Conservation (phyloP, 257 asterid species). For the Nicotiana knightiana region DNA sequence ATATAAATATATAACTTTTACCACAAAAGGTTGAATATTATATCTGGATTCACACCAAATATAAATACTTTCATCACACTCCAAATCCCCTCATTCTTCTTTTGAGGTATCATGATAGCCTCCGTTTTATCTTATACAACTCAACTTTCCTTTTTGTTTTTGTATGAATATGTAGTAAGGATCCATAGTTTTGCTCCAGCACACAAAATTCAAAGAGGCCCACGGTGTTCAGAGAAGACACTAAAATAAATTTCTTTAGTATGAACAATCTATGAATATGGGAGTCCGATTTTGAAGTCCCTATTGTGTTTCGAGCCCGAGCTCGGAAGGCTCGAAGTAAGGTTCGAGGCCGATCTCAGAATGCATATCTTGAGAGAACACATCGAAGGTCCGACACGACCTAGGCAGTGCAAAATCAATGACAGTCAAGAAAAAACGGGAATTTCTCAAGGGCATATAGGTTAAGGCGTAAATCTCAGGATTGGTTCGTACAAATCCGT, state of each 20-base stretch:
- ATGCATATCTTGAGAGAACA: too few species aligned
- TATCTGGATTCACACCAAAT: background rate
- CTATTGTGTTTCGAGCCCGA: too few species aligned
- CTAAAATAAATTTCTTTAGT: background rate
- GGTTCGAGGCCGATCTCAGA: too few species aligned
- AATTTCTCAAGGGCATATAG: too few species aligned
- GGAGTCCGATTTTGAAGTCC: too few species aligned
- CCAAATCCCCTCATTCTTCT: background rate
- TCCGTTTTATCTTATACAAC: background rate
- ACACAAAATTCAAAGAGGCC: background rate
- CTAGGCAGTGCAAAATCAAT: too few species aligned
- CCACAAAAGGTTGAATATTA: background rate
- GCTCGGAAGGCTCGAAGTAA: too few species aligned
- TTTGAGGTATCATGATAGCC: background rate
- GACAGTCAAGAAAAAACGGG: too few species aligned
- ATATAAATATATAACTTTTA: background rate
- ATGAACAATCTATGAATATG: background rate
- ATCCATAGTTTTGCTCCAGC: background rate
- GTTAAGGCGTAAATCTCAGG: too few species aligned
- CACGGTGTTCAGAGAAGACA: background rate
- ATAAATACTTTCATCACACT: background rate
- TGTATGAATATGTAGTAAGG: background rate
- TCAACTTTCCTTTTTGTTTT: background rate
- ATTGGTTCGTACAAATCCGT: too few species aligned
- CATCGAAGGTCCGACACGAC: too few species aligned